Evolutionary conservation across 345 rosid species (phyloP), one percentile per base, ranked within the genome.

Genomic region (Camelina hispida): DNA sequence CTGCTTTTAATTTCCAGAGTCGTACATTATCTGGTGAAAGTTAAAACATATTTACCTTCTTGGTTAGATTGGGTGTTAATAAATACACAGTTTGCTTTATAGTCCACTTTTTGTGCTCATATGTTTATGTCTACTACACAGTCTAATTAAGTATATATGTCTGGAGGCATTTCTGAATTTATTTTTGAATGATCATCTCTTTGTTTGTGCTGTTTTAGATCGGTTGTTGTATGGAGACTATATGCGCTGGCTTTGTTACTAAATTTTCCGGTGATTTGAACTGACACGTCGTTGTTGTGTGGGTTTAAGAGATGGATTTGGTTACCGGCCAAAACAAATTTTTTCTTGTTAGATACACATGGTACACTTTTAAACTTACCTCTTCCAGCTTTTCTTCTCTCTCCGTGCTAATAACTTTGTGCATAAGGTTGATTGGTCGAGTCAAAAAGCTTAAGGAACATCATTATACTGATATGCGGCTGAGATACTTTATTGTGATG

Each of bases 291-390:
- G 2, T 23, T 3, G 25, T 23, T 23, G 2, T 23, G 25, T 23
- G 25, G 25, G 25, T 23, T 23, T 22, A 23, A 23, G 25, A 23
- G 2, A 23, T 23, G 25, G 25, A 23, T 23, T 23, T 23, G 25
- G 25, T 23, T 23, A 77, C 70, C 89, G 99, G 98, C 98, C 99
- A 43, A 95, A 95, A 74, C 96, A 23, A 2, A 0, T n/a, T n/a
- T n/a, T n/a, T 96, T 54, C 97, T 93, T 73, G 90, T 88, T 55
- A 84, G 97, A 88, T 93, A 93, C 83, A 88, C 89, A 57, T 95
- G 99, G 98, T 93, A 62, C 73, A 81, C 81, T 75, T 61, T 55
- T 42, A 44, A 3, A 14, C 17, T 43, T 3, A 52, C 17, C 68
- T 51, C 13, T 32, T 57, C 35, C 12, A 66, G 7, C 9, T 18